A percentile compares a stretch with the other conserved stretches of the same genome.
Evolutionary conservation across 2,329 filamentous ascomycete species (phyloP).

Genomic region (Fusarium ramigenum): DNA sequence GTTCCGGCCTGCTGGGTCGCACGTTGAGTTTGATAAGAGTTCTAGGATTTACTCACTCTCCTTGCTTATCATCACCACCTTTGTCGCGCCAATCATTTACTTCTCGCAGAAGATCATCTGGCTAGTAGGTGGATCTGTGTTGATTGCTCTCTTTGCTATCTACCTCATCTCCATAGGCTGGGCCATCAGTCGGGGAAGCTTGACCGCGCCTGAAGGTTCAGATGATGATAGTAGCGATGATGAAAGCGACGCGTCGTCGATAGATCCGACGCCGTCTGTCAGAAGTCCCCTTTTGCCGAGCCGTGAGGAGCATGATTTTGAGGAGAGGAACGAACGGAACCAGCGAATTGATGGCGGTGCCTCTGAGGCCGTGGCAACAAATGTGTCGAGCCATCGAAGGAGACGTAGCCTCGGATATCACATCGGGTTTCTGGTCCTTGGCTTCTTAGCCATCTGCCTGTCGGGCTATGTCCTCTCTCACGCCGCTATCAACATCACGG

Average conservation of each 20-base stretch:
- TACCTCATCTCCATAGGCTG: neutral
- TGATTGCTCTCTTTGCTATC: neutral
- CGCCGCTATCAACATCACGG: neutral
- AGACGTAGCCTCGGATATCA: neutral
- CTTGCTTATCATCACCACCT: rapidly evolving
- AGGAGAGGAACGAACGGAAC: neutral
- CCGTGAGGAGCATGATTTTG: neutral
- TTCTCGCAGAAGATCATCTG: rapidly evolving
- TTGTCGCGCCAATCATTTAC: neutral
- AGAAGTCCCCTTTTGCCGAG: neutral
- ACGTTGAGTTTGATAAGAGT: neutral
- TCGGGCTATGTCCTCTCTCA: neutral
- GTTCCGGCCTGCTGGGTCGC: rapidly evolving
- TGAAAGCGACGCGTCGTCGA: neutral
- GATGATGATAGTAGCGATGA: neutral
- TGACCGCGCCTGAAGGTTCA: rapidly evolving
- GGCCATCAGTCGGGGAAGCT: neutral
- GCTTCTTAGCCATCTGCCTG: neutral
- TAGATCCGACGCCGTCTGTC: rapidly evolving
- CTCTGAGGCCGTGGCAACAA: rapidly evolving
- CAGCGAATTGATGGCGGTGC: neutral
- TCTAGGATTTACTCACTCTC: neutral
- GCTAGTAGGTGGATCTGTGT: neutral
- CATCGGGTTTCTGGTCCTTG: neutral
- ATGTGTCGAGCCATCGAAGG: rapidly evolving